phyloP scores from a whole-genome alignment of 225 moss, liverwort and hornwort genomes.

The Neckera pumila region DNA sequence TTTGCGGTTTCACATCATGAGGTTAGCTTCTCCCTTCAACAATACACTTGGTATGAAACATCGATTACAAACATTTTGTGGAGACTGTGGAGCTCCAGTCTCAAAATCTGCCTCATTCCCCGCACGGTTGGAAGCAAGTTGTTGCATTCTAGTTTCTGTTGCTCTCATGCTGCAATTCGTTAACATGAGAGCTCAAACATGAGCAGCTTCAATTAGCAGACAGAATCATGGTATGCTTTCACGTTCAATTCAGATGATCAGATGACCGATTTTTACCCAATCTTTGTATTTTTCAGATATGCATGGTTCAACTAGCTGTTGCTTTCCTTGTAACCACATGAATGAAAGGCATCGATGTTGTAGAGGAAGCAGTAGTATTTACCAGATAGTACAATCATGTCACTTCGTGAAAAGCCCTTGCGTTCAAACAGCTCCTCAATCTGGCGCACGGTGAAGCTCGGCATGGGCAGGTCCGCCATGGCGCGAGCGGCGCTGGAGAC shows the following conservation, averaged over 20 bases:
- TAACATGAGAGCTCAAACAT: background rate
- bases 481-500: slow-evolving; percentile 11
- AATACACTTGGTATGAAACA: background rate
- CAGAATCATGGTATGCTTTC: background rate
- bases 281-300: too few relatives aligned
- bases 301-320: background rate
- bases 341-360: background rate
- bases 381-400: slow-evolving; percentile 47
- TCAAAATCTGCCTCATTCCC: background rate
- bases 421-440: slow-evolving; percentile 2
- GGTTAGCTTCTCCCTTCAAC: background rate
- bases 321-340: background rate
- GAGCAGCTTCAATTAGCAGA: background rate
- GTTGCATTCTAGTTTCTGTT: too few relatives aligned
- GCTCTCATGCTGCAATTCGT: too few relatives aligned
- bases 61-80: background rate
- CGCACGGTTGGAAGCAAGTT: too few relatives aligned
- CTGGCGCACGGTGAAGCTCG: slow-evolving; percentile 4
- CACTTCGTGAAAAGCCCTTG: slow-evolving; percentile 29
- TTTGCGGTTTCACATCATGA: background rate
- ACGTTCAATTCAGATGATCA: too few relatives aligned
- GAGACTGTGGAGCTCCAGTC: background rate
- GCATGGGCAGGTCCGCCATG: slow-evolving; percentile 7
- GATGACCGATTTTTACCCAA: background rate
- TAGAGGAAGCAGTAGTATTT: background rate